Conservation (phyloP, 1,139 yeast species). For the Yamadazyma buinensis region DNA sequence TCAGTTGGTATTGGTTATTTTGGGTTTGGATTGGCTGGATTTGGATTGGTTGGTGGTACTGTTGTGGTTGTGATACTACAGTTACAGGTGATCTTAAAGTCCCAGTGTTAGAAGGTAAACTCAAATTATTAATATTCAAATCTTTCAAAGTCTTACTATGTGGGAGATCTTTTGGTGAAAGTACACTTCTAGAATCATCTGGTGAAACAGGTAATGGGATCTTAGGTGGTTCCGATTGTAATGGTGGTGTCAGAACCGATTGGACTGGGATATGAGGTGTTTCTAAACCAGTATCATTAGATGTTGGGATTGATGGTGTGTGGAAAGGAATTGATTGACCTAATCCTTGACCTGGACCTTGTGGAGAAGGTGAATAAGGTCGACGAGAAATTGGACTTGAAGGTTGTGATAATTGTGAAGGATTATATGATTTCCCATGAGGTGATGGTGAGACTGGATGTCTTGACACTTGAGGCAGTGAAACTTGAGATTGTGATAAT, state of each 20-base stretch:
- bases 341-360: no score
- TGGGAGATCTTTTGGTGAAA: conserved; percentile 9
- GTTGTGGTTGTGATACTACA: conserved; percentile 3
- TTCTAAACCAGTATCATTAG: no score
- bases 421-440: background rate
- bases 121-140: conserved; percentile 12
- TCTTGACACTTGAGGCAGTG: conserved; percentile 7
- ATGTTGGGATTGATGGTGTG: background rate
- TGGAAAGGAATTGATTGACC: background rate
- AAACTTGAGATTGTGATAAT: no score
- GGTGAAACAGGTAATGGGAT: conserved; percentile 14
- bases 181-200: conserved; percentile 6
- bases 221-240: conserved; percentile 10
- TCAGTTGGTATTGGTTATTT: conserved; percentile 13
- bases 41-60: conserved; percentile 7
- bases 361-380: conserved; percentile 1
- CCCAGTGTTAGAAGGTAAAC: conserved; percentile 4
- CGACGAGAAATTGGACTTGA: background rate
- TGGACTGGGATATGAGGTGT: background rate
- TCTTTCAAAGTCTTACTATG: conserved; percentile 14
- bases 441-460: conserved; percentile 1
- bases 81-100: conserved; percentile 17
- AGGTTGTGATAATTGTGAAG: background rate
- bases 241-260: conserved; percentile 4
- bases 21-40: no score